Percentiles rank a stretch among this genome's conserved stretches.
Evolutionary conservation across 176 grass and related monocot genomes (phyloP).

Genomic region (Triticum monococcum): DNA sequence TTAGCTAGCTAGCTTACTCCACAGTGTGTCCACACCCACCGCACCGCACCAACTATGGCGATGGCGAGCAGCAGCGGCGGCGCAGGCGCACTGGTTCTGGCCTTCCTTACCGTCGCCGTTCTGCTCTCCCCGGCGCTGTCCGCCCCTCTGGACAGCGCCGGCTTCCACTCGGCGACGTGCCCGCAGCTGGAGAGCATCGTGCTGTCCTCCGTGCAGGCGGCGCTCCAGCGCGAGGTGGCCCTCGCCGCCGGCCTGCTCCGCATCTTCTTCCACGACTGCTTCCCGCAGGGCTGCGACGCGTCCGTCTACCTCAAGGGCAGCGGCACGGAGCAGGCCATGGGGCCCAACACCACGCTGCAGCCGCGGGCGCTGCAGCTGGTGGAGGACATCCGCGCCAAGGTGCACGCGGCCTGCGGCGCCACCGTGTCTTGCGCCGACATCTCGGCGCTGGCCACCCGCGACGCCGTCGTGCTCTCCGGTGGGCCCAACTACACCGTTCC

Average conservation of each 20-base stretch:
- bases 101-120: neutral
- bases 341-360: slow-evolving; percentile 40
- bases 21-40: no score
- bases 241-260: slow-evolving; percentile 15
- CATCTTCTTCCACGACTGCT: slow-evolving; percentile 67
- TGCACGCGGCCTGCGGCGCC: neutral
- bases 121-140: neutral
- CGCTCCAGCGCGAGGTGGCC: neutral
- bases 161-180: neutral
- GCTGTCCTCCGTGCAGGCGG: no score
- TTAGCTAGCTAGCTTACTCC: no score
- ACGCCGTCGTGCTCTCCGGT: slow-evolving; percentile 16
- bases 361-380: slow-evolving; percentile 31
- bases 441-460: neutral
- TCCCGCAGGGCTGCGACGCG: slow-evolving; percentile 61
- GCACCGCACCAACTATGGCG: neutral
- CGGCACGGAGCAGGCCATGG: no score
- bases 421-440: neutral
- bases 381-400: slow-evolving; percentile 39
- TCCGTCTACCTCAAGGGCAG: slow-evolving; percentile 18
- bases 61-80: no score
- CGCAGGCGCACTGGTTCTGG: neutral
- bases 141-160: neutral
- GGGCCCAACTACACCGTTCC: neutral
- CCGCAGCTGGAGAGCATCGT: neutral